Evolutionary conservation across 139 green algal genomes (phyloP).

Genomic region (Asterochloris erici): DNA sequence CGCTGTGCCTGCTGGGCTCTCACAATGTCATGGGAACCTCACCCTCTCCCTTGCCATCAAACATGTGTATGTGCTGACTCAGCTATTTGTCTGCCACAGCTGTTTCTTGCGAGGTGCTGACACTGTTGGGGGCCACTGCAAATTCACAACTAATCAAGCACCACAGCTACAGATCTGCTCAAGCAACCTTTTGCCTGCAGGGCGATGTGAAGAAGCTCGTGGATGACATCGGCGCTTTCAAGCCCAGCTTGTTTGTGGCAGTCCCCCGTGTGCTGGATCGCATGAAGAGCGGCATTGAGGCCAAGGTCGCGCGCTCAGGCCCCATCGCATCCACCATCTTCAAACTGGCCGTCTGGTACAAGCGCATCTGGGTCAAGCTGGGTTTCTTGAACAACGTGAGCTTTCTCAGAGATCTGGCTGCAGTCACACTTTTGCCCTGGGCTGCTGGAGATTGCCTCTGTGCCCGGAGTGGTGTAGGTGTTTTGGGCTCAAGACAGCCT

Average conservation of each 20-base stretch:
- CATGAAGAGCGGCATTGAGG: slow-evolving; percentile 49
- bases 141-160: no score
- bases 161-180: no score
- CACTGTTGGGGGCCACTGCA: no score
- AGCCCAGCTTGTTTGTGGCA: slow-evolving; percentile 64
- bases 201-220: slow-evolving; percentile 73
- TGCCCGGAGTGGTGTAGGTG: no score
- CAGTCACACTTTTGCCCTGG: background rate
- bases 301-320: slow-evolving; percentile 29
- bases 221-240: slow-evolving; percentile 70
- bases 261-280: slow-evolving; percentile 80
- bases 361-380: slow-evolving; percentile 65
- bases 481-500: no score
- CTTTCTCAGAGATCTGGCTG: background rate
- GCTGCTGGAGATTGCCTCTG: background rate
- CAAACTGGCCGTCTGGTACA: slow-evolving; percentile 67
- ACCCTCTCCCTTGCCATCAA: no score
- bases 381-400: slow-evolving; percentile 29
- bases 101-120: no score
- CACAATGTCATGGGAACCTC: no score
- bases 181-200: slow-evolving; percentile 9
- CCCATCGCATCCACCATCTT: slow-evolving; percentile 62
- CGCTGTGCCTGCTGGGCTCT: no score
- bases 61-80: no score
- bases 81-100: no score